A percentile compares a stretch with the other conserved stretches of the same genome.
These are phyloP conservation scores for Fusarium sp. DNA, from an alignment of 2,329 filamentous ascomycete species.

Conservation along the genomic window DNA sequence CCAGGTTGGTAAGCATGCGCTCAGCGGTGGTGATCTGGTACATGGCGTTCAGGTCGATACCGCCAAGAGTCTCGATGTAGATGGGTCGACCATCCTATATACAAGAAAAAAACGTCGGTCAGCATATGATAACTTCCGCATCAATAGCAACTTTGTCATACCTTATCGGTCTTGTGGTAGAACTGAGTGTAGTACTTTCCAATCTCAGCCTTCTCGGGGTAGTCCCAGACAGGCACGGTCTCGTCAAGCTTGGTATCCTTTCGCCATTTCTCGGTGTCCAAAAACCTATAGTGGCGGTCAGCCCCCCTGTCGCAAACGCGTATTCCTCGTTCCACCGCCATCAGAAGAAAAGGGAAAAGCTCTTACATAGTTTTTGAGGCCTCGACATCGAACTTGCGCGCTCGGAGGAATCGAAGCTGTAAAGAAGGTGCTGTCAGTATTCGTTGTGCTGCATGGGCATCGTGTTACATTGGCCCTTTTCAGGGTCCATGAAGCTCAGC, in stretches of 20 bases:
- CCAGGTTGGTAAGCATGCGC: conserved; percentile 96
- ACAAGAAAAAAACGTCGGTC: conserved; percentile 26
- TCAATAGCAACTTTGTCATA: conserved; percentile 51
- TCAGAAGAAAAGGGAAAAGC: conserved; percentile 4
- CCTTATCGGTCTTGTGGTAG: conserved; percentile 97
- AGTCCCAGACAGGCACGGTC: conserved; percentile 84
- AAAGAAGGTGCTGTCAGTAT: conserved; percentile 27
- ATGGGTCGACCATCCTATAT: conserved; percentile 90
- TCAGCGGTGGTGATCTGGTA: conserved; percentile 93
- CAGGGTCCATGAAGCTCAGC: conserved; percentile 20
- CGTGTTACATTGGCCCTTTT: conserved; percentile 22
- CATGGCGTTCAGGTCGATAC: conserved; percentile 90
- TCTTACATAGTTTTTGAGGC: conserved; percentile 85
- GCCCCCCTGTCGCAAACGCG: conserved; percentile 37
- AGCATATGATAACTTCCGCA: conserved; percentile 21
- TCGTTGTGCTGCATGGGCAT: conserved; percentile 2
- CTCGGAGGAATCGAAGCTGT: conserved; percentile 89
- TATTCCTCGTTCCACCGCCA: conserved; percentile 39
- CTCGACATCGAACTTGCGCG: conserved; percentile 93
- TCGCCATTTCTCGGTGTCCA: conserved; percentile 92
- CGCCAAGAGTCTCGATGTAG: conserved; percentile 96
- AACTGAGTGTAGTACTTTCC: conserved; percentile 97
- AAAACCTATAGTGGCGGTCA: conserved; percentile 74
- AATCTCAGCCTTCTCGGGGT: conserved; percentile 85
- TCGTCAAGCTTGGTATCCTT: conserved; percentile 87